Evolutionary conservation across 768 basidiomycete genomes (phyloP).

Genomic region (Calvatia gigantea): DNA sequence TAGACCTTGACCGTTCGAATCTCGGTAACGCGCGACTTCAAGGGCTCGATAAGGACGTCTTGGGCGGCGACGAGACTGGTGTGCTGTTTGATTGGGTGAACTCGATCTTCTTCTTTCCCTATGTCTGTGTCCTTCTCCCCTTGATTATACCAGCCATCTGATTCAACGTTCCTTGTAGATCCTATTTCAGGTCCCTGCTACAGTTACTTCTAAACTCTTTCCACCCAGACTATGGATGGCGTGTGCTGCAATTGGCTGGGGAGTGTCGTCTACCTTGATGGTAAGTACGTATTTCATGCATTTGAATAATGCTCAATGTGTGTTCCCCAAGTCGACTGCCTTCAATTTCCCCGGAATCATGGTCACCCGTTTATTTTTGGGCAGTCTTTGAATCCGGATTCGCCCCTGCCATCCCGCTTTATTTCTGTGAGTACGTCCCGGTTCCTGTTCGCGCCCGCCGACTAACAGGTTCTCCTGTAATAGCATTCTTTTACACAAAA

Average conservation of each 20-base stretch:
- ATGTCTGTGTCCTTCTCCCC: conserved; percentile 38
- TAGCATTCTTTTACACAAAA: conserved; percentile 78
- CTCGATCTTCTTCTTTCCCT: conserved; percentile 76
- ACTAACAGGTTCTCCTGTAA: not conserved
- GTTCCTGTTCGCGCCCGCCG: not conserved
- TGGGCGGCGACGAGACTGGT: conserved; percentile 68
- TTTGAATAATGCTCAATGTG: not conserved
- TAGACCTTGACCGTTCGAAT: conserved; percentile 73
- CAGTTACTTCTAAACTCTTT: conserved; percentile 61
- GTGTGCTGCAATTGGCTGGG: conserved; percentile 67
- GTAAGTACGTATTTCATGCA: conserved; percentile 28
- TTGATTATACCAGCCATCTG: not conserved
- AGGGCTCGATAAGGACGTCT: conserved; percentile 59
- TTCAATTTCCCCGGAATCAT: conserved; percentile 61
- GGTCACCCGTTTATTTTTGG: conserved; percentile 57
- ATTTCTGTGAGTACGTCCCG: conserved; percentile 56
- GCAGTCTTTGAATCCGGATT: conserved; percentile 78
- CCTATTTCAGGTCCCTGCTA: conserved; percentile 65
- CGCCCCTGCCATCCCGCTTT: conserved; percentile 73
- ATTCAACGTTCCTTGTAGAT: conserved; percentile 39
- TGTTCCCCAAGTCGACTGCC: conserved; percentile 45
- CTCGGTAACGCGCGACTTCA: conserved; percentile 78
- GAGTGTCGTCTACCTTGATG: conserved; percentile 69
- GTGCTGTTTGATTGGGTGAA: conserved; percentile 75
- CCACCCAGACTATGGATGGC: conserved; percentile 70